These are phyloP conservation scores for Neophaeococcomyces mojaviensis DNA, from an alignment of 2,329 filamentous ascomycete genomes.

Conservation along the genomic window DNA sequence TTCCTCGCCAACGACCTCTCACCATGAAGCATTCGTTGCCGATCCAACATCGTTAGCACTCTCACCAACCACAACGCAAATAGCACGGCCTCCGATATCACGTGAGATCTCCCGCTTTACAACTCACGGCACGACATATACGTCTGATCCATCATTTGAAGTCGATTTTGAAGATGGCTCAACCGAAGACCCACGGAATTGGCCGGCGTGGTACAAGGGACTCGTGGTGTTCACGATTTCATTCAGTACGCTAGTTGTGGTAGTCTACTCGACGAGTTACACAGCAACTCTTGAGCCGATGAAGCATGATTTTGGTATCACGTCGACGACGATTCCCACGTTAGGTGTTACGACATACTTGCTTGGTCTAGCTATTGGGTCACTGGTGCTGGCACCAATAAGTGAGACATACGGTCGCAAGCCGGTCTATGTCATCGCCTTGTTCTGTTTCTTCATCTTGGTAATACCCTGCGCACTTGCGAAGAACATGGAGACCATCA, in stretches of 20 bases:
- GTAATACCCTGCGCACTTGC: slow-evolving; percentile 66
- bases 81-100: slow-evolving; percentile 11
- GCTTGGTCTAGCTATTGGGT: slow-evolving; percentile 64
- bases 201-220: slow-evolving; percentile 53
- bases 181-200: slow-evolving; percentile 59
- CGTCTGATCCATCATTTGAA: slow-evolving; percentile 57
- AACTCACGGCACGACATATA: slow-evolving; percentile 39
- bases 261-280: slow-evolving; percentile 72
- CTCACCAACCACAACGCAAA: slow-evolving; percentile 14
- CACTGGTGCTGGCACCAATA: slow-evolving; percentile 65
- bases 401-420: slow-evolving; percentile 40
- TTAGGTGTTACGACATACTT: slow-evolving; percentile 74
- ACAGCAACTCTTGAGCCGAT: slow-evolving; percentile 65
- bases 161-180: slow-evolving; percentile 62
- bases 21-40: neutral
- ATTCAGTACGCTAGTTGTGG: slow-evolving; percentile 51
- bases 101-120: slow-evolving; percentile 31
- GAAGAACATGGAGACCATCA: slow-evolving; percentile 57
- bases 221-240: slow-evolving; percentile 49
- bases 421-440: slow-evolving; percentile 59
- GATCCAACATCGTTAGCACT: neutral
- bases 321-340: slow-evolving; percentile 55
- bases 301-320: slow-evolving; percentile 56
- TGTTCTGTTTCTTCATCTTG: slow-evolving; percentile 58
- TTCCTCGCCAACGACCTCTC: neutral